Evolutionary conservation across 345 rosid species (phyloP), one percentile per base, ranked within the genome.

Genomic region (Salix brachista): DNA sequence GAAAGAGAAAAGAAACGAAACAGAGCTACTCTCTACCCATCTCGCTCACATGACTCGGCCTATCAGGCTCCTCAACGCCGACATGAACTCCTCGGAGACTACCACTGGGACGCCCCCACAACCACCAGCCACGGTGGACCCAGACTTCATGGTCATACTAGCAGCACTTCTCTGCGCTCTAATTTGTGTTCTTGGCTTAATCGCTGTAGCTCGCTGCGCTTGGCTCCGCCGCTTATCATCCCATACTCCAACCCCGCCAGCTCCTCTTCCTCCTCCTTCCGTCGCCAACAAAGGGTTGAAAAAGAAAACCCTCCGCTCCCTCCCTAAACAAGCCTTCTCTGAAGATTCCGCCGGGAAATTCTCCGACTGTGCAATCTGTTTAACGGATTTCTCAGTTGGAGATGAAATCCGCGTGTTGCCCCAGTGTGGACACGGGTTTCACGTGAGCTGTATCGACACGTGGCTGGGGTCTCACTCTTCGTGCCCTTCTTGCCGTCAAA

Each of bases 391-490:
- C 75, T 65, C 75, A 54, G 68, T 82, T 48, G 97, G 99, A 0
- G 98, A 96, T 6, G 97, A 94, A 80, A 83, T 94, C 65, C 86
- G 99, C 6, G 86, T 90, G 67, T 84, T 94, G 71, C 97, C 98
- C 16, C 94, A 94, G 87, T 94, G 99, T 72, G 91, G 90, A 1
- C 98, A 96, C 60, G 93, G 89, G 10, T 96, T 96, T 86, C 99
- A 96, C 82, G 90, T 92, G 46, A 75, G 77, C 37, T 96, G 99
- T 78, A 92, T 96, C 41, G 98, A 96, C 87, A 88, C 88, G 73
- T 96, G 99, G 99, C 88, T 96, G 0, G 95, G 90, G 14, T 89
- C 97, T 28, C 98, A 89, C 86, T 96, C 98, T 10, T 91, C 99
- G 2, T 96, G 99, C 79, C 99, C 98, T 21, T 96, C 96, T 1